Base-by-base conservation (phyloP, 23 red algal species). In the Gracilaria caudata region DNA sequence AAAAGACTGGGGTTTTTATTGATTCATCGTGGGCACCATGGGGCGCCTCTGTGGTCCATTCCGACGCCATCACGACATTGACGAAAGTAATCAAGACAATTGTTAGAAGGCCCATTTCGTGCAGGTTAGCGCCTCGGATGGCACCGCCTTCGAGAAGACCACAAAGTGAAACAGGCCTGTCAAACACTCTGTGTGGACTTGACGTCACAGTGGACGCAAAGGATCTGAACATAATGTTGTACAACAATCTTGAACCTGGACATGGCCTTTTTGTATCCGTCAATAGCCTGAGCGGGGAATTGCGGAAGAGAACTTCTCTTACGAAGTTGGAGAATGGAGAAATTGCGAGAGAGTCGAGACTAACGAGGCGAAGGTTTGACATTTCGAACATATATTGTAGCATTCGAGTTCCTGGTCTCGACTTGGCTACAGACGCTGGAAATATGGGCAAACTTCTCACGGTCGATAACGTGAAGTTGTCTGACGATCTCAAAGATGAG, bases 231-330 rank as follows among this genome's bases (percentile, higher is more conserved):
- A 21, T 95, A 37, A 86, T 83, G 84, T 59, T 95, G 61, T 95
- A 87, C 75, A 95, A 95, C 40, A 95, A 95, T 54, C 53, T 95
- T 38, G 86, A 92, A 60, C 75, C 43, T 23, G 93, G 93, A 51
- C 73, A 95, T 56, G 87, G 93, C 19, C 75, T 95, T 7, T 86
- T 88, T 59, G 40, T 95, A 24, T 91, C 81, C 9, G 46, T 95
- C 12, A 6, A 71, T 23, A 57, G 34, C 36, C 68, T 86, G 4
- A 47, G 41, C 24, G 83, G 78, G 28, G 68, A 79, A 45, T 49
- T 88, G 51, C 49, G 71, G 55, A 89, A 79, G 41, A 61, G 85
- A 77, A 89, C 85, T 14, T 28, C 55, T 34, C 74, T 79, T 51
- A 12, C 32, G 46, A 78, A 16, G 21, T 55, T 46, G 16, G 71